These are phyloP conservation scores for Cornus kousa DNA, from an alignment of 148 eudicot species.

Conservation along the genomic window DNA sequence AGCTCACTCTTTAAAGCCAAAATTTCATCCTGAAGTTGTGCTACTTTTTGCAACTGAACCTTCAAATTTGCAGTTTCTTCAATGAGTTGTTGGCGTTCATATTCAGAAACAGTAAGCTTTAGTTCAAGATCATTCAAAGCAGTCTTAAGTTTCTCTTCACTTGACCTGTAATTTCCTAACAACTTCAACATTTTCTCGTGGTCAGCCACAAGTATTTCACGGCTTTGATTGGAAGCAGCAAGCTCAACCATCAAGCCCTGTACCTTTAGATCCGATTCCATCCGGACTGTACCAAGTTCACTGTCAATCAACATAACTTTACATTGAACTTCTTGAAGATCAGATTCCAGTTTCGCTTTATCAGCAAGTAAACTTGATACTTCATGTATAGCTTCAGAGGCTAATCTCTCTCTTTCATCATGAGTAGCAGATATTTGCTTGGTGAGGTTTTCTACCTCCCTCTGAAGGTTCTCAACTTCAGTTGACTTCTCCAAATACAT, in stretches of 20 bases:
- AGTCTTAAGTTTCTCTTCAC: constrained; percentile 40
- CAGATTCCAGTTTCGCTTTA: constrained; percentile 36
- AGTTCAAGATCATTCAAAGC: constrained; percentile 35
- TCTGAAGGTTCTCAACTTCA: constrained; percentile 53
- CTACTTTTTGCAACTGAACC: constrained; percentile 43
- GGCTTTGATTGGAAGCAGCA: constrained; percentile 40
- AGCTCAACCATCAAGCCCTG: constrained; percentile 37
- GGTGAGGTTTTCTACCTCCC: constrained; percentile 41
- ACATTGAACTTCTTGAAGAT: constrained; percentile 42
- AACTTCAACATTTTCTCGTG: constrained; percentile 35
- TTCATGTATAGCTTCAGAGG: constrained; percentile 33
- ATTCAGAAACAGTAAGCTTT: constrained; percentile 38
- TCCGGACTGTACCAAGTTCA: constrained; percentile 18
- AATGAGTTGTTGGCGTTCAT: constrained; percentile 41
- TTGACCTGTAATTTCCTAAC: constrained; percentile 31
- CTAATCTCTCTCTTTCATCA: constrained; percentile 24
- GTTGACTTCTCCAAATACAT: constrained; percentile 38
- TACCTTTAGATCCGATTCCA: constrained; percentile 36
- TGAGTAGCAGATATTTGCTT: constrained; percentile 41
- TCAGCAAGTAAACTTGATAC: constrained; percentile 42
- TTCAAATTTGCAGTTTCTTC: constrained; percentile 48
- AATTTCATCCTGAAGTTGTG: constrained; percentile 48
- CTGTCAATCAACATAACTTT: constrained; percentile 28
- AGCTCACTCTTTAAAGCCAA: constrained; percentile 42
- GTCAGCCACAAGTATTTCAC: constrained; percentile 35